These are phyloP conservation scores for Coemansia sp. DNA, from an alignment of 192 early-diverging fungal species.

Conservation along the genomic window DNA sequence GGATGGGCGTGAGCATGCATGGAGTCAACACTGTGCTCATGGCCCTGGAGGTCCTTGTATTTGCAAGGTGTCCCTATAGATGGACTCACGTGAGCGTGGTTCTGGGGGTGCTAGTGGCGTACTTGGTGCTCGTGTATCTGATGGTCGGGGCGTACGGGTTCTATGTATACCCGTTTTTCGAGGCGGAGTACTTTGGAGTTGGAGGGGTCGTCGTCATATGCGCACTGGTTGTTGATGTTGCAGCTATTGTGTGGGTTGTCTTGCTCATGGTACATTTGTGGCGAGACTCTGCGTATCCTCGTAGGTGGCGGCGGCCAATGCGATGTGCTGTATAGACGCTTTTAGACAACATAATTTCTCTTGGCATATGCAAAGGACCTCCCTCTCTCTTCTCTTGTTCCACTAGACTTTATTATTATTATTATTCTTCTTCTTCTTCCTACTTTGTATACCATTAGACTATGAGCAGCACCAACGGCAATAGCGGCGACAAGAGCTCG, in stretches of 20 bases:
- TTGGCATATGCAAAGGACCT: neutral
- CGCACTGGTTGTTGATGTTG: constrained; percentile 19
- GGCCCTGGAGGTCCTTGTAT: constrained; percentile 22
- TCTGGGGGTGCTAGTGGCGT: constrained; percentile 18
- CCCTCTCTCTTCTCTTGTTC: too few relatives aligned
- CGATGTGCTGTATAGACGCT: neutral
- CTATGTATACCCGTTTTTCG: constrained; percentile 51
- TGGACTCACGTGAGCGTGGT: constrained; percentile 15
- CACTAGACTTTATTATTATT: neutral
- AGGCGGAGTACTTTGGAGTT: constrained; percentile 24
- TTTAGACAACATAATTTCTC: constrained; percentile 1
- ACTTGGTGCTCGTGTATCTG: constrained; percentile 40
- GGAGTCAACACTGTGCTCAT: constrained; percentile 32
- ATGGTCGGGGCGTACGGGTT: constrained; percentile 47
- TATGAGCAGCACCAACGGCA: neutral
- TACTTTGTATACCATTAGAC: neutral
- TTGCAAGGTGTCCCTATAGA: constrained; percentile 15
- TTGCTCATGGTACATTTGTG: constrained; percentile 34
- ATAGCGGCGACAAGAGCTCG: neutral
- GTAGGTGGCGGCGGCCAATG: constrained; percentile 8
- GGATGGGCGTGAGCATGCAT: constrained; percentile 52
- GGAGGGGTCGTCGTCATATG: constrained; percentile 36
- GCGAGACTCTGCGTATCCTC: constrained; percentile 23
- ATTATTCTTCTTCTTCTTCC: neutral
- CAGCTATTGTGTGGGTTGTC: constrained; percentile 33